These are phyloP conservation scores for Dalbergia oliveri DNA, from an alignment of 306 rosid genomes.

Conservation along the genomic window DNA sequence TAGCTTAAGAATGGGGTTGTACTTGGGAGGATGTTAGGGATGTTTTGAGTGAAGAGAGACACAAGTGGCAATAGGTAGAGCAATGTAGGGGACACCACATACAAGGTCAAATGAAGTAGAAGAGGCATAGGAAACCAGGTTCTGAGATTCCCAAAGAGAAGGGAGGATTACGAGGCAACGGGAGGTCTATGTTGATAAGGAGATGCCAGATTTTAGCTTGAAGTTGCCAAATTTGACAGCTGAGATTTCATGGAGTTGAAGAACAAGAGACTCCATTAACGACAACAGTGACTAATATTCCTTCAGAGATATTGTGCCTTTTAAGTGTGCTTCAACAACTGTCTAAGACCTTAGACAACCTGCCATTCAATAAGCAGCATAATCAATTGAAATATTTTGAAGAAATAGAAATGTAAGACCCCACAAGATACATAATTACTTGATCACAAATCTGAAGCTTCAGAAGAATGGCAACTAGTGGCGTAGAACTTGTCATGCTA, in stretches of 20 bases:
- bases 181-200: constrained; percentile 92
- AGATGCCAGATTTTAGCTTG: constrained; percentile 91
- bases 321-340: constrained; percentile 8
- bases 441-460: neutral
- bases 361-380: constrained; percentile 35
- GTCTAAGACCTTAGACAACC: constrained; percentile 22
- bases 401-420: neutral
- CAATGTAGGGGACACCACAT: constrained; percentile 94
- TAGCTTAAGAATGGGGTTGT: too few relatives aligned
- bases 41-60: constrained; percentile 59
- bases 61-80: constrained; percentile 89
- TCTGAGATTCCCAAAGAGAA: constrained; percentile 76
- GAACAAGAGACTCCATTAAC: constrained; percentile 76
- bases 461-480: constrained; percentile 14
- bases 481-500: constrained; percentile 20
- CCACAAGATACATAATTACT: constrained; percentile 8
- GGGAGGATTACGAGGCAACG: constrained; percentile 70
- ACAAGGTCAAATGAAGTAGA: constrained; percentile 68
- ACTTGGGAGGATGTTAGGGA: too few relatives aligned
- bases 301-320: neutral
- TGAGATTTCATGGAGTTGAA: constrained; percentile 87
- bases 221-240: constrained; percentile 94
- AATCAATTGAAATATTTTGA: neutral
- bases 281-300: constrained; percentile 23
- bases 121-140: constrained; percentile 70